Evolutionary conservation across 768 basidiomycete species (phyloP), one percentile per base, ranked within the genome.

Genomic region (Mycena capillaripes): DNA sequence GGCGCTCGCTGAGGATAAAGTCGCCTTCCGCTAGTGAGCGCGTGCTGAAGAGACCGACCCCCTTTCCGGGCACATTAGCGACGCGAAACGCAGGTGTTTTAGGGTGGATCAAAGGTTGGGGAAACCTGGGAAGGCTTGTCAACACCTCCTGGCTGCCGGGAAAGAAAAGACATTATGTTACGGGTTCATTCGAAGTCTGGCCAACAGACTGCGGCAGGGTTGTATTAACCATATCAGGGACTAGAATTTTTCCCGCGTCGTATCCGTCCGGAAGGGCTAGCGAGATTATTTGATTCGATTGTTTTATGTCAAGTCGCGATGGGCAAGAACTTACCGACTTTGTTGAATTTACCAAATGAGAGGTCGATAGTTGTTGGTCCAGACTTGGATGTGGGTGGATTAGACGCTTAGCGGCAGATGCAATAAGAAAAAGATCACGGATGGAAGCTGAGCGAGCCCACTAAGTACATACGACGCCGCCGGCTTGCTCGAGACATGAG

Each of bases 1-100:
- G 84, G 4, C 85, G 82, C 58, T 86, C 85, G n/a, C 72, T 75
- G 16, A 84, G 70, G 57, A 86, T 81, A 14, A 83, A 68, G 12
- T 83, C 82, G 57, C 81, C 81, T 4, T 61, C 46, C 30, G 73
- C 71, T 59, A 85, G 75, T 23, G 77, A 62, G 32, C 73, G 69
- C 17, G 78, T 80, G 23, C 83, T 81, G 72, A 84, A 77, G 38
- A 83, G 74, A 5, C 82, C 84, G 11, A 70, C 36, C 0, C 85
- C 84, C 56, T 76, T 76, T 23, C 66, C 55, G 21, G 66, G 66
- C 17, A 56, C 52, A 25, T 63, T 71, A 42, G 59, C 61, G 40
- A 71, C 14, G 60, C 78, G 77, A 34, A 60, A 71, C 3, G 61
- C 52, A 44, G 36, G 29, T 25, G 68, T 40, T 10, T 48, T n/a